Percentiles rank a stretch among this genome's conserved stretches.
Evolutionary conservation across 1,284 basidiomycete genomes (phyloP).

Genomic region (Apiotrichum domesticum): DNA sequence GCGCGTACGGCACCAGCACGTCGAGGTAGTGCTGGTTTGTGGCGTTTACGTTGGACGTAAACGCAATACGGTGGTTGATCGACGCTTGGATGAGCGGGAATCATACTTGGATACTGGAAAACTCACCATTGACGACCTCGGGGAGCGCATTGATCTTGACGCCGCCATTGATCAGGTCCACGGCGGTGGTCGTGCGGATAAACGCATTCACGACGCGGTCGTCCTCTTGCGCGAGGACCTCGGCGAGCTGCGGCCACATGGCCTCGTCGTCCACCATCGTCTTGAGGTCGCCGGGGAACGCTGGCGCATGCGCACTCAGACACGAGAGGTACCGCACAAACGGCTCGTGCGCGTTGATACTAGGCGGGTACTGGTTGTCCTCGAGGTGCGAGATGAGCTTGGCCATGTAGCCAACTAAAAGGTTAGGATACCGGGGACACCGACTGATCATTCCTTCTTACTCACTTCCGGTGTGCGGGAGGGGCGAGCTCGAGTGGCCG

Average conservation of each 20-base stretch:
- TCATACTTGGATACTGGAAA: too few species aligned
- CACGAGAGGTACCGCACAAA: constrained; percentile 23
- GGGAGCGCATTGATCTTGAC: constrained; percentile 47
- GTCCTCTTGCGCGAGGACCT: constrained; percentile 27
- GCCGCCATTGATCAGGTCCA: constrained; percentile 43
- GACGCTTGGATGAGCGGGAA: constrained; percentile 20
- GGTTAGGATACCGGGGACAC: not conserved
- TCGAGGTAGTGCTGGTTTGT: constrained; percentile 40
- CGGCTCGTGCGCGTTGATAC: constrained; percentile 39
- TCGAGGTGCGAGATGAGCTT: constrained; percentile 38
- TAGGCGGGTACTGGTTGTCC: constrained; percentile 33
- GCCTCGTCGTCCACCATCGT: constrained; percentile 32
- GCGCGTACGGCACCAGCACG: constrained; percentile 42
- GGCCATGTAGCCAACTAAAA: constrained; percentile 41
- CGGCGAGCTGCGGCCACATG: constrained; percentile 44
- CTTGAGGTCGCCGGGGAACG: constrained; percentile 36
- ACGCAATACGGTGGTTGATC: constrained; percentile 50
- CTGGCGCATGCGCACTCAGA: constrained; percentile 46
- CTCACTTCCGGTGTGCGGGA: constrained; percentile 42
- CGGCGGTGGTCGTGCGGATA: constrained; percentile 39
- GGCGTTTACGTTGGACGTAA: constrained; percentile 44
- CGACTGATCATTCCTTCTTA: not conserved
- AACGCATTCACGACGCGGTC: constrained; percentile 33
- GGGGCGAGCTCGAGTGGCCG: constrained; percentile 43
- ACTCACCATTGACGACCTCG: constrained; percentile 40